Conservation (phyloP, 2,329 filamentous ascomycete species). For the Calonectria naviculata region DNA sequence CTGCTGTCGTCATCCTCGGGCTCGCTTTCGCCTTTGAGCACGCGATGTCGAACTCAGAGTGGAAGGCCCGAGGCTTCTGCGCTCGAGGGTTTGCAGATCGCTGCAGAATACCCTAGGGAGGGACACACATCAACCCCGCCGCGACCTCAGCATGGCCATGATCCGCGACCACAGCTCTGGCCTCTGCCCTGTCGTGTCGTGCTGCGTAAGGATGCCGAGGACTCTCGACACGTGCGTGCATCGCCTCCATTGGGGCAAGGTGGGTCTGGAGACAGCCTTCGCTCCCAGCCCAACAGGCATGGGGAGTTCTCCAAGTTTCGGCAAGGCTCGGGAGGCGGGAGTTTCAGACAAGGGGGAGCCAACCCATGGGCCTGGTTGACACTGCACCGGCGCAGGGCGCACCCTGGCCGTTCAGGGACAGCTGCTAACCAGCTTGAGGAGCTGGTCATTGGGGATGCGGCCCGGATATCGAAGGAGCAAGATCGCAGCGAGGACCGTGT, state of each 20-base stretch:
- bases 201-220: not conserved
- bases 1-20: not conserved
- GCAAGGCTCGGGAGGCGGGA: conserved; percentile 2
- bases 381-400: not conserved
- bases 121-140: not conserved
- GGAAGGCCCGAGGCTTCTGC: not conserved
- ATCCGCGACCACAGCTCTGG: not conserved
- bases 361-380: not conserved
- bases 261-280: not conserved
- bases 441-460: conserved; percentile 9
- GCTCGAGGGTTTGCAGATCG: not conserved
- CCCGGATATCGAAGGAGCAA: conserved; percentile 15
- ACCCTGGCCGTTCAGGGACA: not conserved
- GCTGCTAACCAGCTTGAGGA: conserved; percentile 13
- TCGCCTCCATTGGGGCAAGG: not conserved
- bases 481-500: conserved; percentile 13
- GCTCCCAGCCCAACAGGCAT: not conserved
- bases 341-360: conserved; percentile 1
- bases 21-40: not conserved
- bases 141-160: not conserved
- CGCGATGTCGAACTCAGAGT: not conserved
- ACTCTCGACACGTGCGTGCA: not conserved
- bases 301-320: not conserved
- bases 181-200: not conserved
- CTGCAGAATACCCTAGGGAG: not conserved